Conservation (phyloP, 768 basidiomycete species). For the Termitomyces sp. region DNA sequence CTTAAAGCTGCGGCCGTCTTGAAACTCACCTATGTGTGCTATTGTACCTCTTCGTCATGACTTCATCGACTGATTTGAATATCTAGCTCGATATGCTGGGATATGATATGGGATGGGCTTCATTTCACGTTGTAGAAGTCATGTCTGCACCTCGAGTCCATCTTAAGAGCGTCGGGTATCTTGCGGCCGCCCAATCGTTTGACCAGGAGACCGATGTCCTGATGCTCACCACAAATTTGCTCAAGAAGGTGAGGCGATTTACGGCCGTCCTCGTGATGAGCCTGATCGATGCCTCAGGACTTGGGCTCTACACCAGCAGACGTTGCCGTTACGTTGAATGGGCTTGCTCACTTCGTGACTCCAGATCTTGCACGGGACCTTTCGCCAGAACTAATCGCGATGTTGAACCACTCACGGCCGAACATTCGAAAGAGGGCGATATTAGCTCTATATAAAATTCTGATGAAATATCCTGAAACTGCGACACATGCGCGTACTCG, state of each 20-base stretch:
- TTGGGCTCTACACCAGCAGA: conserved; percentile 75
- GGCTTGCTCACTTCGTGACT: conserved; percentile 82
- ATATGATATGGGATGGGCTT: conserved; percentile 92
- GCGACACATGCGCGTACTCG: conserved; percentile 62
- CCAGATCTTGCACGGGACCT: conserved; percentile 91
- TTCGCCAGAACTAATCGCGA: conserved; percentile 76
- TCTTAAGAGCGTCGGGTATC: conserved; percentile 93
- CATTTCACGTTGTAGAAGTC: conserved; percentile 96
- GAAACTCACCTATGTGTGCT: conserved; percentile 93
- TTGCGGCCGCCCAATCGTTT: conserved; percentile 91
- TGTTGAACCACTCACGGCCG: conserved; percentile 87
- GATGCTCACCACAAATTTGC: conserved; percentile 92
- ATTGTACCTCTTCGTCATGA: neutral
- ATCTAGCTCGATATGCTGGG: conserved; percentile 96
- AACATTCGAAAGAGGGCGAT: conserved; percentile 90
- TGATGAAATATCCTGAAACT: conserved; percentile 82
- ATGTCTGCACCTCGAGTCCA: conserved; percentile 94
- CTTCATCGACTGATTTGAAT: conserved; percentile 12
- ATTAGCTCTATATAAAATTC: conserved; percentile 76
- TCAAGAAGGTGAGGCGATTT: conserved; percentile 75
- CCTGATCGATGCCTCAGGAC: conserved; percentile 54
- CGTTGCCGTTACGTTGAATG: conserved; percentile 73
- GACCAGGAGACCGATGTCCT: conserved; percentile 93
- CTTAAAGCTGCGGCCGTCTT: conserved; percentile 93
- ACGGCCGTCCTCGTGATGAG: conserved; percentile 15